Conservation (phyloP, 108 stramenopile species). For the Parmales sp. region DNA sequence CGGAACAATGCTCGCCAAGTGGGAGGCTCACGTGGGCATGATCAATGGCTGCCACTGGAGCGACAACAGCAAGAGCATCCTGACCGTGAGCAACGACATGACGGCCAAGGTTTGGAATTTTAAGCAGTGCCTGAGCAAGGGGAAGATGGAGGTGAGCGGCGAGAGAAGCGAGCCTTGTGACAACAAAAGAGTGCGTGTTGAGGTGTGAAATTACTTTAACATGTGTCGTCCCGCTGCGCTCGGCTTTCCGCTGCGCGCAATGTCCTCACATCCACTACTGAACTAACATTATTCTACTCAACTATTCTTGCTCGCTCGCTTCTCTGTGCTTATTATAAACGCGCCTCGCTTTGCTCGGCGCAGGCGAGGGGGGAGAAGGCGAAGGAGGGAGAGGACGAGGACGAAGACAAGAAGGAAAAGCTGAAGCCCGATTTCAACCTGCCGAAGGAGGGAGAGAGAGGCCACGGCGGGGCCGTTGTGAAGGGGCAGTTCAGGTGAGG, state of each 20-base stretch:
- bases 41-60: slow-evolving; percentile 2
- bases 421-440: neutral
- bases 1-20: neutral
- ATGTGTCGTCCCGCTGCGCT: no score
- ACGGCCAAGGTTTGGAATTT: slow-evolving; percentile 1
- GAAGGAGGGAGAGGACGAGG: neutral
- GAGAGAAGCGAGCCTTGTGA: no score
- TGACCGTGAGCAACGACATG: neutral
- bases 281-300: no score
- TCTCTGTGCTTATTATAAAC: no score
- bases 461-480: neutral
- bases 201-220: no score
- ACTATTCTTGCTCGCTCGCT: no score
- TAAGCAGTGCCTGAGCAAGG: neutral
- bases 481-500: neutral
- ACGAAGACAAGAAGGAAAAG: neutral
- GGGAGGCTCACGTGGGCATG: slow-evolving; percentile 1
- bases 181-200: no score
- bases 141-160: no score
- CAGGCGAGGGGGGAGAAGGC: neutral
- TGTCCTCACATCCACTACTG: no score
- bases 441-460: slow-evolving; percentile 11
- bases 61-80: neutral
- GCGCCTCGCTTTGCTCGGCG: no score
- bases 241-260: no score